These are phyloP conservation scores for Mollisiaceae sp. DNA, from an alignment of 2,329 filamentous ascomycete species.

Conservation along the genomic window DNA sequence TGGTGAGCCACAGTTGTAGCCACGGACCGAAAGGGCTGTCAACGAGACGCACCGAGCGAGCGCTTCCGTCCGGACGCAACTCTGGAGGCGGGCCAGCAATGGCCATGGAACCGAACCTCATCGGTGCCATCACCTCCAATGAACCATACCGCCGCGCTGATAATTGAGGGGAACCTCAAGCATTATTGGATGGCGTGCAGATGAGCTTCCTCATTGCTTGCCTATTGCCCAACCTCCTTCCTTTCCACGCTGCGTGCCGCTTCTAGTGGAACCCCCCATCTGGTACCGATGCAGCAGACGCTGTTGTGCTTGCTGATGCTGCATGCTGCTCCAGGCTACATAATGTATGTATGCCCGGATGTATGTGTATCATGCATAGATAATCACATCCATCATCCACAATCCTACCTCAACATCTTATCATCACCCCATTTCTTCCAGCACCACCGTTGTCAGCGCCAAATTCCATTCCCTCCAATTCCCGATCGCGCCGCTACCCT, in stretches of 20 bases:
- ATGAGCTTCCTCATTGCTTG: background rate
- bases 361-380: conserved; percentile 7
- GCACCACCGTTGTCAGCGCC: too few relatives aligned
- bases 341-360: background rate
- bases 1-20: background rate
- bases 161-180: conserved; percentile 1
- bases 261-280: too few relatives aligned
- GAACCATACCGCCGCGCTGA: background rate
- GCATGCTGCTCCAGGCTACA: too few relatives aligned
- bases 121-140: background rate
- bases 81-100: background rate
- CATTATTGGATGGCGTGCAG: background rate
- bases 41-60: background rate
- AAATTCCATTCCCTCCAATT: too few relatives aligned
- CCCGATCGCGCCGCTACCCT: too few relatives aligned
- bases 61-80: background rate
- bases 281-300: too few relatives aligned
- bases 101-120: background rate
- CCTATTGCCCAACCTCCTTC: background rate
- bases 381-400: conserved; percentile 3
- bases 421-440: too few relatives aligned
- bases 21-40: background rate
- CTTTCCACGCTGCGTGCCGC: background rate
- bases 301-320: too few relatives aligned
- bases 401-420: too few relatives aligned